phyloP scores from a whole-genome alignment of 2,329 filamentous ascomycete species.

The Clonostachys byssicola region DNA sequence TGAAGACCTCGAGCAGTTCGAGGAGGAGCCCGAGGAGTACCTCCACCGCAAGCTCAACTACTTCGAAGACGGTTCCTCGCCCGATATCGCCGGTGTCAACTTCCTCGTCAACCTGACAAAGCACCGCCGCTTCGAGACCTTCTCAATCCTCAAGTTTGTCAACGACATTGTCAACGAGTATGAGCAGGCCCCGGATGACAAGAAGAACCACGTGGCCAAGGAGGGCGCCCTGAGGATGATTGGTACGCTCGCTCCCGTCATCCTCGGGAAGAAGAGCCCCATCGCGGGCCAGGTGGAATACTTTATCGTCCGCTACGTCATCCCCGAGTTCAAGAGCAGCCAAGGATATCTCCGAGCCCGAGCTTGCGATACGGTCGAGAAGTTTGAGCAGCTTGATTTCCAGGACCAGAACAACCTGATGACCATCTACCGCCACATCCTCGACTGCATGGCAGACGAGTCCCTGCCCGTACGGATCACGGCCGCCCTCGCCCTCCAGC shows the following conservation, averaged over 20 bases:
- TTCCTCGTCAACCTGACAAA: constrained; percentile 95
- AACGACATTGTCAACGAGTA: constrained; percentile 94
- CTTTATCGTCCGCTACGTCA: constrained; percentile 96
- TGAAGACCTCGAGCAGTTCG: constrained; percentile 90
- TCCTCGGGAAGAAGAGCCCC: constrained; percentile 95
- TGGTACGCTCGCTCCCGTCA: constrained; percentile 87
- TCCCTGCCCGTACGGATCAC: constrained; percentile 92
- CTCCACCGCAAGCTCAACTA: constrained; percentile 96
- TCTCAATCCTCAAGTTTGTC: constrained; percentile 89
- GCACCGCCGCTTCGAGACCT: constrained; percentile 90
- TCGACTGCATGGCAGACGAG: constrained; percentile 95
- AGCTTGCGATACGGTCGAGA: constrained; percentile 95
- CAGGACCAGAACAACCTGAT: constrained; percentile 94
- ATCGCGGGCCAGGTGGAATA: constrained; percentile 98
- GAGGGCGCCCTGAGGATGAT: constrained; percentile 97
- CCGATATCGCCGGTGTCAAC: constrained; percentile 93
- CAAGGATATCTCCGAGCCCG: constrained; percentile 91
- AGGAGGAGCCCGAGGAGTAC: constrained; percentile 93
- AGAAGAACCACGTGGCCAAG: constrained; percentile 93
- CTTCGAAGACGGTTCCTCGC: constrained; percentile 93
- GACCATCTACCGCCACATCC: constrained; percentile 92
- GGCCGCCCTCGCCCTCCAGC: constrained; percentile 88
- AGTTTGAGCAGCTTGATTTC: constrained; percentile 96
- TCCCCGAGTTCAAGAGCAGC: constrained; percentile 91
- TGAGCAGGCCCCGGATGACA: constrained; percentile 75